Evolutionary conservation across 2,329 filamentous ascomycete species (phyloP), one percentile per base, ranked within the genome.

Genomic region (Dactylellina drechsleri): DNA sequence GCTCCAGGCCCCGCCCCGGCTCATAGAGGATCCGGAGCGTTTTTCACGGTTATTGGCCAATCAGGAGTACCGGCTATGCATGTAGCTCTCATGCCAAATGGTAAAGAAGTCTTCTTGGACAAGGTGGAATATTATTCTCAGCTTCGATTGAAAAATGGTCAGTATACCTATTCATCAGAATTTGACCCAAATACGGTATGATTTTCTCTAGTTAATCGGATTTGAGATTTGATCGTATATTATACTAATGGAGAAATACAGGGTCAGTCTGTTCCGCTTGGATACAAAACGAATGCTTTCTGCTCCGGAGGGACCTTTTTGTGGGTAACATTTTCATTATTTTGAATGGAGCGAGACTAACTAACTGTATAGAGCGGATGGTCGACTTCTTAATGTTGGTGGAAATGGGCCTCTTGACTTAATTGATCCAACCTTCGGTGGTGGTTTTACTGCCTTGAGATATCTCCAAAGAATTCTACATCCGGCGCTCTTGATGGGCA

Each of bases 41-140:
- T 80, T 41, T 84, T 88, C 77, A 80, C 81, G 1, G 80, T 87
- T 41, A 82, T 86, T 65, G 87, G 86, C 16, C 81, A 84, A 68
- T 86, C 86, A 61, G 87, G 87, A 77, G 87, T 89, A n/a, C 87
- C 87, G 47, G 86, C 84, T 15, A 89, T 89, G 87, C 87, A 88
- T 78, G 87, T 87, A 76, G 86, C 84, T 77, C 83, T 89, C 20
- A 83, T 88, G 82, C 85, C 83, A 13, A 88, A 88, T 78, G 87
- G 87, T 23, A 83, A 84, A 60, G 86, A 88, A 10, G 83, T 87
- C 43, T 89, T 89, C 81, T 81, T 89, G 15, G 87, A 89, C 82
- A 89, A 89, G 79, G 83, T 89, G 31, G 87, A 89, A 79, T 86
- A 88, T 79, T 89, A 87, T 80, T 88, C 87, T 0, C 83, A 88